Evolutionary conservation across 495 filamentous ascomycete species (phyloP), one percentile per base, ranked within the genome.

Genomic region (Tetracladium setigerum): DNA sequence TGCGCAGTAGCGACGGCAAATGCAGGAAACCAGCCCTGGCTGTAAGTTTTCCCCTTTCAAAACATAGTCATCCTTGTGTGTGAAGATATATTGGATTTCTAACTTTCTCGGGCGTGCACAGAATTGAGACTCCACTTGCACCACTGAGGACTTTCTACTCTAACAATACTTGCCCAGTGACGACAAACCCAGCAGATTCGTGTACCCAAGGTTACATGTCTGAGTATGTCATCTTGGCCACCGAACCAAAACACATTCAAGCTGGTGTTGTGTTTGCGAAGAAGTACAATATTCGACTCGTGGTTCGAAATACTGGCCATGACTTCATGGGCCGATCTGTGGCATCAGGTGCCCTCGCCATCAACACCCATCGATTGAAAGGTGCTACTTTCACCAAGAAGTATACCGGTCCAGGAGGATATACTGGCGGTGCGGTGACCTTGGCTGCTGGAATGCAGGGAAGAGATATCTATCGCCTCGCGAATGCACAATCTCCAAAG

Each of bases 361-460:
- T 73, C 34, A 77, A 66, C 73, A 75, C 63, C 35, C 77, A 71
- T 43, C 58, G 70, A 46, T 61, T 79, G 18, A 73, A 70, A 44
- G 55, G 22, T 27, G 22, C 22, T 7, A 27, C 22, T 7, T 64
- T 73, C 50, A 59, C 55, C 11, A 57, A 66, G 41, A 35, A 47
- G 14, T 74, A 68, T 51, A 40, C n/a, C 12, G 38, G 38, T 12
- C 38, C 38, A 2, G 38, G 38, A 24, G 54, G 62, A 17, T 76
- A 73, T 45, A 65, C 55, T 9, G 67, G 67, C 11, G 57, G 58
- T 30, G 63, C 50, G 58, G 17, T 24, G 30, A 22, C 37, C 46
- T 47, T 82, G 36, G 78, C 79, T 13, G 68, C 78, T 24, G 80
- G 79, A 40, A 67, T 81, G 3, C 72, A 78, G 54, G 76, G 66